Evolutionary conservation across 345 rosid genomes (phyloP).

Genomic region (Gossypioides kirkii): DNA sequence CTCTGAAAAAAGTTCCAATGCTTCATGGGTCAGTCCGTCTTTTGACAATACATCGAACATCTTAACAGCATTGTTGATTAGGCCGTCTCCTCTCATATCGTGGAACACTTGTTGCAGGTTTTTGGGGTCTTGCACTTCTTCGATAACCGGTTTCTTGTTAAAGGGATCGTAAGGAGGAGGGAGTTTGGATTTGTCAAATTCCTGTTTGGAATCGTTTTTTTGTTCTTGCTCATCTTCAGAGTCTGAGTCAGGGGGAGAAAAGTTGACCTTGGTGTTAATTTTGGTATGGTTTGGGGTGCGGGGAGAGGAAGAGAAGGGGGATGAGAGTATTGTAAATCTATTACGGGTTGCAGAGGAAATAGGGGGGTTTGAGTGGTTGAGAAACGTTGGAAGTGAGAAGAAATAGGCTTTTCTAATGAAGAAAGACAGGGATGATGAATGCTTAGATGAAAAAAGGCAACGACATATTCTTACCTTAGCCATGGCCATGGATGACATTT

Average conservation of each 20-base stretch:
- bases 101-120: constrained; percentile 65
- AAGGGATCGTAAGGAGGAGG: constrained; percentile 70
- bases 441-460: neutral
- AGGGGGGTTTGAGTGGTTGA: neutral
- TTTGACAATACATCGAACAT: constrained; percentile 84
- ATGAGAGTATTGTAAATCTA: neutral
- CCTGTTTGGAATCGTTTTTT: neutral
- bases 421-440: neutral
- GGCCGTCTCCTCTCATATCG: constrained; percentile 53
- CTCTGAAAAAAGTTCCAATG: constrained; percentile 60
- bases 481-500: neutral
- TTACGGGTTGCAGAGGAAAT: neutral
- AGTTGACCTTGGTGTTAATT: constrained; percentile 59
- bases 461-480: neutral
- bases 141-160: constrained; percentile 38
- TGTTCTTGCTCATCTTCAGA: constrained; percentile 16
- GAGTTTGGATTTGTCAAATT: constrained; percentile 28
- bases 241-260: constrained; percentile 54
- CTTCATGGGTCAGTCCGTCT: constrained; percentile 72
- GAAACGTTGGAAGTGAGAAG: neutral
- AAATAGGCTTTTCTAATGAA: neutral
- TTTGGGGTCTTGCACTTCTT: constrained; percentile 56
- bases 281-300: constrained; percentile 7
- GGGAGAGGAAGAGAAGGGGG: constrained; percentile 16
- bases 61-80: constrained; percentile 53